A percentile compares a stretch with the other conserved stretches of the same genome.
These are phyloP conservation scores for Plantago elongata DNA, from an alignment of 257 asterid genomes.

Conservation along the genomic window DNA sequence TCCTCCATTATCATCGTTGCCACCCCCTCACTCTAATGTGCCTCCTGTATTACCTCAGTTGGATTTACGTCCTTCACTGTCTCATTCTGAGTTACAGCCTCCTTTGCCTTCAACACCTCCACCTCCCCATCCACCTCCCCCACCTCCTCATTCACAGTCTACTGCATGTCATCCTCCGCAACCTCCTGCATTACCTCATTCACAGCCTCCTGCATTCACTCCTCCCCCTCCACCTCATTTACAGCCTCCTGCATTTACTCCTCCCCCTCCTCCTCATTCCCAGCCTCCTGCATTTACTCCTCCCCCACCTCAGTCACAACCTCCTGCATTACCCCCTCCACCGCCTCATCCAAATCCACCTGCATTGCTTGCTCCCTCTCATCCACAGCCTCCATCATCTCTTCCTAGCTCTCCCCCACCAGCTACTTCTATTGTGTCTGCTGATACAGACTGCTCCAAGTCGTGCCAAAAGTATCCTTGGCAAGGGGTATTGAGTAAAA, in stretches of 20 bases:
- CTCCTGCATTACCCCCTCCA: constrained; percentile 28
- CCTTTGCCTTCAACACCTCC: constrained; percentile 54
- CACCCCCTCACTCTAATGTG: constrained; percentile 19
- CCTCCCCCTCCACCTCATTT: constrained; percentile 30
- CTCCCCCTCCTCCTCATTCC: constrained; percentile 21
- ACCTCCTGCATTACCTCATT: constrained; percentile 26
- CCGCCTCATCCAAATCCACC: constrained; percentile 61
- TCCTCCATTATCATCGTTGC: constrained; percentile 46
- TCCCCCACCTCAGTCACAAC: constrained; percentile 50
- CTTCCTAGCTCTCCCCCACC: constrained; percentile 65
- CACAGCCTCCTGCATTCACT: constrained; percentile 24
- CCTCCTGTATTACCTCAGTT: constrained; percentile 38
- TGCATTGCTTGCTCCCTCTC: constrained; percentile 46
- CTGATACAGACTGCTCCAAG: constrained; percentile 32
- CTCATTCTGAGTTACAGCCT: constrained; percentile 35
- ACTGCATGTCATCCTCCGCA: constrained; percentile 20
- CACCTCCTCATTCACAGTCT: constrained; percentile 20
- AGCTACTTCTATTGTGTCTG: constrained; percentile 47
- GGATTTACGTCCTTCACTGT: constrained; percentile 47
- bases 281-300: constrained; percentile 25
- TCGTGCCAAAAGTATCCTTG: constrained; percentile 39
- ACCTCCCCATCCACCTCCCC: constrained; percentile 53
- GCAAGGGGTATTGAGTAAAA: constrained; percentile 88
- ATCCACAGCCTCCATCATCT: constrained; percentile 24
- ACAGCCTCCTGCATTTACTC: constrained; percentile 34